Base-by-base conservation (phyloP, 345 rosid genomes). In the Populus ilicifolia region DNA sequence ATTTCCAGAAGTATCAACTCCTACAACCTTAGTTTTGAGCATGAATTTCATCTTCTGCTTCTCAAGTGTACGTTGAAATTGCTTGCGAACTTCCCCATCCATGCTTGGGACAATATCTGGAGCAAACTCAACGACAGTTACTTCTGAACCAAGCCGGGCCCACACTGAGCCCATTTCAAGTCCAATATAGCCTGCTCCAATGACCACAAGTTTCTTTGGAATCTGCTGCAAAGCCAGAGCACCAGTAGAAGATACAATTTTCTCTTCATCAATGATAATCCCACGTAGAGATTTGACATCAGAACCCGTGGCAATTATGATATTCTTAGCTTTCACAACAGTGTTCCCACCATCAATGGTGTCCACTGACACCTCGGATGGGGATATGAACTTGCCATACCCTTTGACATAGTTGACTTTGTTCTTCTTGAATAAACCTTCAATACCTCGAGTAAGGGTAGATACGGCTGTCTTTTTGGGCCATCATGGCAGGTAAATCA, bases 141-240 rank as follows among this genome's bases (percentile, higher is more conserved):
- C 99, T 81, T 91, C 97, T 50, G 98, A 96, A 69, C 98, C 99
- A 2, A 96, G 87, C 27, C 98, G 87, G 36, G 89, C 90, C 99
- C 98, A 94, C 13, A 94, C 98, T 25, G 99, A 96, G 46, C 98
- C 99, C 98, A 96, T 89, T 94, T 96, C 98, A 38, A 94, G 95
- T 74, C 99, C 99, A 75, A 96, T 96, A 88, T 92, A 92, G 41
- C 99, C 99, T 39, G 99, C 99, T 27, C 99, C 99, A 79, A 96
- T 88, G 71, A 96, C 99, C 33, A 96, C 92, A 21, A 96, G 92
- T 83, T 89, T 92, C 97, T 92, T 94, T 16, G 99, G 99, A 39
- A 96, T 83, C 80, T 89, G 92, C 44, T 84, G 5, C 84, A 94
- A 84, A 67, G 90, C 88, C 71, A 94, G 78, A 67, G 99, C 99